Conservation (phyloP, 2,329 filamentous ascomycete genomes). For the Exophiala viscosa region DNA sequence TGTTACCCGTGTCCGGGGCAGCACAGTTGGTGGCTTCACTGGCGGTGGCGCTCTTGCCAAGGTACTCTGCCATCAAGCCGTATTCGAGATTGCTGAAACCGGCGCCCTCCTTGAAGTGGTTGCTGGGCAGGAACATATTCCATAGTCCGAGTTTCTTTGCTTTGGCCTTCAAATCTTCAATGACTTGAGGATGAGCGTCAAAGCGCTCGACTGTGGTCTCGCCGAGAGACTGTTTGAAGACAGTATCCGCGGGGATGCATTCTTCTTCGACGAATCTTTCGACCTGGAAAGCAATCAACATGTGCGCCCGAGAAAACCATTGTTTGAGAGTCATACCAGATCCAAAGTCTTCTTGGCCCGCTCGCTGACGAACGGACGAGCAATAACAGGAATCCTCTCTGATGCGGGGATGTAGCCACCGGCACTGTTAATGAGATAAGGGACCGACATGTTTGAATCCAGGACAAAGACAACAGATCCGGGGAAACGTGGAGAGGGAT, state of each 20-base stretch:
- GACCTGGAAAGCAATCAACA: constrained; percentile 50
- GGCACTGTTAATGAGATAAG: constrained; percentile 27
- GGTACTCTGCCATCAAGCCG: constrained; percentile 92
- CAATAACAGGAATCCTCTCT: constrained; percentile 56
- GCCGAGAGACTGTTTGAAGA: constrained; percentile 77
- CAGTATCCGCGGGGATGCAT: constrained; percentile 79
- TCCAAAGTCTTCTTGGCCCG: constrained; percentile 80
- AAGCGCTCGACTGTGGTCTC: constrained; percentile 63
- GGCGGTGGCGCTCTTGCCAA: constrained; percentile 79
- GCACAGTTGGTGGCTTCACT: constrained; percentile 87
- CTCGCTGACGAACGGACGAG: constrained; percentile 69
- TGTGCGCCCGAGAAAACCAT: not conserved
- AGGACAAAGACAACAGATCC: not conserved
- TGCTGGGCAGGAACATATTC: constrained; percentile 97
- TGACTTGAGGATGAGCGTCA: constrained; percentile 70
- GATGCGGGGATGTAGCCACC: constrained; percentile 46
- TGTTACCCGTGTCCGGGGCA: constrained; percentile 89
- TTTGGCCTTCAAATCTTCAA: constrained; percentile 85
- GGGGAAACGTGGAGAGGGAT: not conserved
- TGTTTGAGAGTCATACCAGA: constrained; percentile 44
- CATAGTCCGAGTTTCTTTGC: constrained; percentile 81
- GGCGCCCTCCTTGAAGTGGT: constrained; percentile 90
- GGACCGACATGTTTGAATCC: constrained; percentile 25
- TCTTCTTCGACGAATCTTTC: constrained; percentile 97
- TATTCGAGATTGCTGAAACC: constrained; percentile 89